Evolutionary conservation across 495 filamentous ascomycete species (phyloP).

Genomic region (Lepidopterella palustris): DNA sequence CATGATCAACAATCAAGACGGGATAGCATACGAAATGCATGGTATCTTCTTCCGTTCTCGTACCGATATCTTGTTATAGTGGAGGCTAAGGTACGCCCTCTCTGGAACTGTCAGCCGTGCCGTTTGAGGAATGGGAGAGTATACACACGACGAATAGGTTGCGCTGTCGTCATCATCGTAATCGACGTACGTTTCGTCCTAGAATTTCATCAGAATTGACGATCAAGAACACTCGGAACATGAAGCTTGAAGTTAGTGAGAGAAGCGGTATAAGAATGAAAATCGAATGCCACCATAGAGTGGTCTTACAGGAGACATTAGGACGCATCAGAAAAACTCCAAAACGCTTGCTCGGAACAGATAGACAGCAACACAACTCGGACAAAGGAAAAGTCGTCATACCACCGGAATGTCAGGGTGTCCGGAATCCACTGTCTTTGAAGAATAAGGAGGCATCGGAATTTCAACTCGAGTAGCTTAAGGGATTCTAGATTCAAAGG

Average conservation of each 20-base stretch:
- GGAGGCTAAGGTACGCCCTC: slow-evolving; percentile 28
- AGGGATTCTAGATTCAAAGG: background rate
- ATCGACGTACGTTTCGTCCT: slow-evolving; percentile 5
- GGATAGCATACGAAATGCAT: slow-evolving; percentile 26
- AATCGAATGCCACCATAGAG: background rate
- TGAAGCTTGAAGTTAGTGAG: background rate
- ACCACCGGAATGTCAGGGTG: background rate
- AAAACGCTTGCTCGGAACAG: background rate
- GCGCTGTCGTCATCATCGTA: slow-evolving; percentile 18
- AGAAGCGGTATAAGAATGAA: background rate
- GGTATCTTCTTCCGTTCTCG: slow-evolving; percentile 34
- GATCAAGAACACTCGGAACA: background rate
- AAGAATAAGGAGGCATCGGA: background rate
- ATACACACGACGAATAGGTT: slow-evolving; percentile 23
- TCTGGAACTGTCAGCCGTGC: slow-evolving; percentile 6
- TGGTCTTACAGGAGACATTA: background rate
- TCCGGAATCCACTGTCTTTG: background rate
- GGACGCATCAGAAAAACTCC: background rate
- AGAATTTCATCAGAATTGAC: background rate
- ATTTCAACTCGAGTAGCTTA: too few species aligned
- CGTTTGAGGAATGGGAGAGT: background rate
- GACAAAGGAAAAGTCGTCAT: background rate
- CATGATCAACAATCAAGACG: background rate
- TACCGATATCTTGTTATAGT: slow-evolving; percentile 31
- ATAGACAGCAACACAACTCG: background rate